These are phyloP conservation scores for Acer negundo DNA, from an alignment of 345 rosid species.

Conservation along the genomic window DNA sequence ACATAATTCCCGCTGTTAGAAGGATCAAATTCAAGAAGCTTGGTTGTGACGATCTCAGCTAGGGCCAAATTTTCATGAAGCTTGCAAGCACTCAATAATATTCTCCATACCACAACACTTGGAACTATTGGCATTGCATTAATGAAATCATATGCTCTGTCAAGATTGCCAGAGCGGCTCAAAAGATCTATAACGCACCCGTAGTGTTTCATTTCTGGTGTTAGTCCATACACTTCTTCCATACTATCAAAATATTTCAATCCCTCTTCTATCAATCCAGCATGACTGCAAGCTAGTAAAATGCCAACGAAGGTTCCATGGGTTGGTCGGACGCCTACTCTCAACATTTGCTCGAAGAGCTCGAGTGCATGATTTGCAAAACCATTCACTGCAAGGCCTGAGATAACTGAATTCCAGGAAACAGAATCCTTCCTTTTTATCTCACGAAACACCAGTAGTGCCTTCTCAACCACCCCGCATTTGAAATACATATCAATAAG, in stretches of 20 bases:
- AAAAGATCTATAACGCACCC: conserved; percentile 74
- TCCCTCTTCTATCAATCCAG: conserved; percentile 56
- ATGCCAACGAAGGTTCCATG: conserved; percentile 55
- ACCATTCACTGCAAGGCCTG: conserved; percentile 70
- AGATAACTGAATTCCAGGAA: conserved; percentile 64
- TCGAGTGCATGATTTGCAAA: conserved; percentile 45
- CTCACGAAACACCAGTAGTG: conserved; percentile 40
- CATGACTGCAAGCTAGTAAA: conserved; percentile 57
- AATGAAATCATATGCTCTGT: conserved; percentile 55
- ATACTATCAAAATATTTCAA: conserved; percentile 48
- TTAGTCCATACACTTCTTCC: conserved; percentile 45
- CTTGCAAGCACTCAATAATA: conserved; percentile 61
- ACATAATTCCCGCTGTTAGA: conserved; percentile 66
- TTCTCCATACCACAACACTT: conserved; percentile 62
- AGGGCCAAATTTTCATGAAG: conserved; percentile 55
- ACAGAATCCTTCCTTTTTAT: conserved; percentile 52
- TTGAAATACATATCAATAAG: conserved; percentile 66
- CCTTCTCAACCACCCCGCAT: conserved; percentile 53
- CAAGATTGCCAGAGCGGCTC: conserved; percentile 58
- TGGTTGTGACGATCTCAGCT: conserved; percentile 50
- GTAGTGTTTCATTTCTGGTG: conserved; percentile 66
- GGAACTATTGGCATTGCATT: conserved; percentile 46
- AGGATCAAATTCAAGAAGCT: conserved; percentile 54
- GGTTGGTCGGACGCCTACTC: conserved; percentile 41
- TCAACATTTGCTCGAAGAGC: conserved; percentile 48